phyloP scores from a whole-genome alignment of 495 filamentous ascomycete genomes.

The Aspergillus ostianus region DNA sequence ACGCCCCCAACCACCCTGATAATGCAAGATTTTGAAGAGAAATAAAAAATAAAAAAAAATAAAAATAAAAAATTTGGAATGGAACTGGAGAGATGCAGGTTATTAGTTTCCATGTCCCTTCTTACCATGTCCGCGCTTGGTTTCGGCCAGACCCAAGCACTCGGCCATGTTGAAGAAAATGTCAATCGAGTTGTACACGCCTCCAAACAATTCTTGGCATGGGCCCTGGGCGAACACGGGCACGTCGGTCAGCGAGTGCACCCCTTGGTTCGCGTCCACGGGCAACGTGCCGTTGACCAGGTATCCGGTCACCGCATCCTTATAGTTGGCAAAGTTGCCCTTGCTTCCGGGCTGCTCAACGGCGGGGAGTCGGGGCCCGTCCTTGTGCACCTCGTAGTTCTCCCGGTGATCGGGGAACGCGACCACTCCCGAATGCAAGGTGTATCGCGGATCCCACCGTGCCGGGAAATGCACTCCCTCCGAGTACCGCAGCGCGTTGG shows the following conservation, averaged over 20 bases:
- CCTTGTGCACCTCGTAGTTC: slow-evolving; percentile 60
- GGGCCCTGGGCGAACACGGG: slow-evolving; percentile 71
- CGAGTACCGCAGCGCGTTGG: slow-evolving; percentile 48
- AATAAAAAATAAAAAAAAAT: background rate
- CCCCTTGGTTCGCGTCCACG: slow-evolving; percentile 53
- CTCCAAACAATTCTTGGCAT: slow-evolving; percentile 68
- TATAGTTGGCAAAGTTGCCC: slow-evolving; percentile 57
- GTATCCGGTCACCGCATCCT: slow-evolving; percentile 62
- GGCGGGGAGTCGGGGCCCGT: slow-evolving; percentile 57
- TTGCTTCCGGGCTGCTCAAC: slow-evolving; percentile 31
- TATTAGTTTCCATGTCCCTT: background rate
- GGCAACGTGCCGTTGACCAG: slow-evolving; percentile 68
- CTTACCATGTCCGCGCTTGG: slow-evolving; percentile 9
- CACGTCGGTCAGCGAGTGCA: slow-evolving; percentile 73
- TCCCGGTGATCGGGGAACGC: slow-evolving; percentile 68
- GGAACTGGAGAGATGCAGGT: background rate
- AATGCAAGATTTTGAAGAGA: background rate
- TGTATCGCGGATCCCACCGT: slow-evolving; percentile 76
- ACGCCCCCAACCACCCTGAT: background rate
- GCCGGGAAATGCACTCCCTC: slow-evolving; percentile 67
- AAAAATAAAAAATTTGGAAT: background rate
- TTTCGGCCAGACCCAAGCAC: slow-evolving; percentile 59
- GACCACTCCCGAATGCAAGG: slow-evolving; percentile 61
- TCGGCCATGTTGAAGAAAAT: slow-evolving; percentile 70
- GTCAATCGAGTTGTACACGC: slow-evolving; percentile 66